Conservation (phyloP, 2,329 filamentous ascomycete genomes). For the Pseudogymnoascus sp. region DNA sequence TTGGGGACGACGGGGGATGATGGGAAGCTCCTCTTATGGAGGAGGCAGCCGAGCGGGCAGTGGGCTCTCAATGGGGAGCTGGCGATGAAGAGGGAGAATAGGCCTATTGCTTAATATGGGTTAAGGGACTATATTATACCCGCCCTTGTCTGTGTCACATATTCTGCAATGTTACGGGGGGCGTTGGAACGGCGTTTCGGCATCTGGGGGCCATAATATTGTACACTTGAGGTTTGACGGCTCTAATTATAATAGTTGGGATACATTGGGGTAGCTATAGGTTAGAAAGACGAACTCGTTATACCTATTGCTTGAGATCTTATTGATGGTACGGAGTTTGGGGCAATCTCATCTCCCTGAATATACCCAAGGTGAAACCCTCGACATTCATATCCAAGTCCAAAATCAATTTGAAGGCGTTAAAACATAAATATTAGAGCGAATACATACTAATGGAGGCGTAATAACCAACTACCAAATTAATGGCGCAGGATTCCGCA, state of each 20-base stretch:
- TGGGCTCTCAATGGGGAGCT: constrained; percentile 57
- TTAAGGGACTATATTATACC: neutral
- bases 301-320: neutral
- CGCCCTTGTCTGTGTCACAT: neutral
- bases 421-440: neutral
- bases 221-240: neutral
- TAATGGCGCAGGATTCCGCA: neutral
- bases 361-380: neutral
- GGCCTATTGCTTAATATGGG: neutral
- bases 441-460: neutral
- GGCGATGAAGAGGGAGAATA: constrained; percentile 40
- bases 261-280: neutral
- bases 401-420: neutral
- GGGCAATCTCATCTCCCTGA: neutral
- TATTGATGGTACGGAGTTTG: neutral
- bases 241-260: neutral
- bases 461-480: neutral
- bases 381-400: neutral
- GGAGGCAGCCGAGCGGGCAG: constrained; percentile 49
- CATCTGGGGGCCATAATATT: neutral
- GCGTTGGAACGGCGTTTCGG: neutral
- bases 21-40: constrained; percentile 56
- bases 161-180: neutral
- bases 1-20: constrained; percentile 72
- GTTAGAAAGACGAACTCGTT: neutral